Conservation (phyloP, 768 basidiomycete species). For the Leccinum aurantiacum region DNA sequence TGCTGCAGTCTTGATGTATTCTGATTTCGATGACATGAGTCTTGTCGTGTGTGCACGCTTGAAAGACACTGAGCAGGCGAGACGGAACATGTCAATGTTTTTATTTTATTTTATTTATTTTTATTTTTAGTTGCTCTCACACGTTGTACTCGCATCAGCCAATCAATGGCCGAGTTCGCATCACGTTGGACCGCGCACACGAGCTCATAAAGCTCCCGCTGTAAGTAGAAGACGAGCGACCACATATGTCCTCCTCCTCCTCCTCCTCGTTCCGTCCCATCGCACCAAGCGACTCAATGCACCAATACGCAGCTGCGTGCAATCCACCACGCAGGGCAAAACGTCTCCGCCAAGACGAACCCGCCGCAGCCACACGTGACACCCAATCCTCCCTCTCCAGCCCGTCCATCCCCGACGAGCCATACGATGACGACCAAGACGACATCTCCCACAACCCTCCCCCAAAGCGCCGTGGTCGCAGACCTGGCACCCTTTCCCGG, state of each 20-base stretch:
- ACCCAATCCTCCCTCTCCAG: slow-evolving; percentile 6
- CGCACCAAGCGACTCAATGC: slow-evolving; percentile 24
- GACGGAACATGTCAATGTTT: slow-evolving; percentile 12
- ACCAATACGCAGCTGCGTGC: slow-evolving; percentile 37
- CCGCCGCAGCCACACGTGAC: slow-evolving; percentile 3
- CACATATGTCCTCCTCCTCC: slow-evolving; percentile 7
- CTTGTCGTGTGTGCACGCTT: neutral
- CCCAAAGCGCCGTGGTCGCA: slow-evolving; percentile 67
- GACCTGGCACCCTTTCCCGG: slow-evolving; percentile 70
- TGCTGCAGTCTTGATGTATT: slow-evolving; percentile 66
- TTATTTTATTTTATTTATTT: neutral
- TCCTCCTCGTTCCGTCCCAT: slow-evolving; percentile 25
- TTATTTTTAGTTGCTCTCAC: slow-evolving; percentile 4
- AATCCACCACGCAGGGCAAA: slow-evolving; percentile 50
- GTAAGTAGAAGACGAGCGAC: too few relatives aligned
- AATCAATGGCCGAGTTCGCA: slow-evolving; percentile 11
- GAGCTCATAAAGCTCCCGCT: slow-evolving; percentile 12
- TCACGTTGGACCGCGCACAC: slow-evolving; percentile 24
- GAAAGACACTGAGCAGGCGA: neutral
- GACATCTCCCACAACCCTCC: slow-evolving; percentile 19
- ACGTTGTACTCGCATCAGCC: slow-evolving; percentile 21
- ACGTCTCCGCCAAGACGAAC: slow-evolving; percentile 33
- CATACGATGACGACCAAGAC: slow-evolving; percentile 25
- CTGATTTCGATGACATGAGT: neutral
- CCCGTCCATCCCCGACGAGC: slow-evolving; percentile 22